Conservation (phyloP, 2,329 filamentous ascomycete genomes). For the Alternaria panax region DNA sequence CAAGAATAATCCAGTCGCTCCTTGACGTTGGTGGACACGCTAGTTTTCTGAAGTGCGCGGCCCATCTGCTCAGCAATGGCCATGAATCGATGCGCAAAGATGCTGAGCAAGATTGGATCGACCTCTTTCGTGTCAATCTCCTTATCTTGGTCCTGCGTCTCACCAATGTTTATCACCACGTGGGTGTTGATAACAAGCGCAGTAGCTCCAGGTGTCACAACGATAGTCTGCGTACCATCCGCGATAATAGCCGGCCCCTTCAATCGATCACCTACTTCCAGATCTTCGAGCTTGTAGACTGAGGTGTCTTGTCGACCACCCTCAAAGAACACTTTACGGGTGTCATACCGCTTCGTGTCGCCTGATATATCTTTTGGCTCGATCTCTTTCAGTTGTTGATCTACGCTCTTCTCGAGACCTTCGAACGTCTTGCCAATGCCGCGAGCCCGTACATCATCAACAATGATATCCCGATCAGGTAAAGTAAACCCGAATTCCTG, state of each 20-base stretch:
- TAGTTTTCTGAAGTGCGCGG: constrained; percentile 78
- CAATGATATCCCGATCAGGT: constrained; percentile 82
- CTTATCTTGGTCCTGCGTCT: constrained; percentile 59
- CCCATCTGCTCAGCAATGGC: constrained; percentile 88
- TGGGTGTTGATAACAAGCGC: constrained; percentile 85
- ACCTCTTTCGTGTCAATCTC: constrained; percentile 64
- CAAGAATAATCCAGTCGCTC: constrained; percentile 85
- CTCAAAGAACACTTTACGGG: constrained; percentile 81
- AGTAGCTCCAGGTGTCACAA: constrained; percentile 79
- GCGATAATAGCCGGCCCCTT: constrained; percentile 85
- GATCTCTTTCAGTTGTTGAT: constrained; percentile 79
- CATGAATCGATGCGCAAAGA: constrained; percentile 86
- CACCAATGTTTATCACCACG: constrained; percentile 83
- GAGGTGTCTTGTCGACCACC: constrained; percentile 79
- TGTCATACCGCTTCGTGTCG: constrained; percentile 70
- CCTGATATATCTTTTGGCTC: constrained; percentile 64
- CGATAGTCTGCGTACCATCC: constrained; percentile 89
- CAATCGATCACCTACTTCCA: constrained; percentile 75
- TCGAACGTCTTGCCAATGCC: constrained; percentile 90
- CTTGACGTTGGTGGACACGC: constrained; percentile 81
- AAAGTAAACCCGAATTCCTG: constrained; percentile 94
- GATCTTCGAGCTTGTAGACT: constrained; percentile 80
- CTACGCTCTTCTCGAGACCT: constrained; percentile 80
- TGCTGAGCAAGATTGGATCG: constrained; percentile 78
- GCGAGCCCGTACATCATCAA: constrained; percentile 87